Evolutionary conservation across 2,329 filamentous ascomycete species (phyloP), one percentile per base, ranked within the genome.

Genomic region (Aspergillus arachidicola): DNA sequence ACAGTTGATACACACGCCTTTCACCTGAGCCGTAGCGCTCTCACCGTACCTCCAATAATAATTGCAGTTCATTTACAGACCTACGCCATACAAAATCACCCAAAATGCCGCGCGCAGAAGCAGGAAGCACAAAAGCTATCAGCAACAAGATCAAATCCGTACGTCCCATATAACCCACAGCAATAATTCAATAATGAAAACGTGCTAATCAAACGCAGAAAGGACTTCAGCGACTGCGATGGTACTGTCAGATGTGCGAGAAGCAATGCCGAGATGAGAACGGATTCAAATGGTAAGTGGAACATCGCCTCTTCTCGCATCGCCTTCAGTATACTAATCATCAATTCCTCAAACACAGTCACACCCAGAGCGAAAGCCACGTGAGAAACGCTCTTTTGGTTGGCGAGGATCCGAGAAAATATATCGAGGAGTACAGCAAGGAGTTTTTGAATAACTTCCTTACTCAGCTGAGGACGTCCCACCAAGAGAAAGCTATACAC

Each of bases 71-170:
- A 41, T 19, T 9, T 4, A 3, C 38, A 7, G 38, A 19, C 7
- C 16, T 19, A 30, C 30, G 28, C 21, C 6, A 11, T 16, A 21
- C 6, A 19, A 21, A 10, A 53, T 12, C 14, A 21, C 28, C 32
- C 30, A 90, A 76, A 58, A 98, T 98, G 94, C 90, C 90, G 59
- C 92, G 92, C 83, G 95, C 95, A 72, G 95, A 98, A 83, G 89
- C 92, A 59, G 95, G 95, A 67, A 92, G 90, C 61, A 93, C 90
- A n/a, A 98, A 97, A 81, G 87, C 92, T 77, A 86, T 98, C 64
- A 88, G 87, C 79, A 98, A 98, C 82, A 91, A 93, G 80, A 89
- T 97, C 82, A 97, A 97, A 80, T 86, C 88, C 66, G 71, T 72
- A 66, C 91, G 92, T 76, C 89, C 89, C 60, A 11, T 19, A 10